A percentile compares a stretch with the other conserved stretches of the same genome.
Evolutionary conservation across 495 filamentous ascomycete genomes (phyloP).

Genomic region (Daldinia childiae): DNA sequence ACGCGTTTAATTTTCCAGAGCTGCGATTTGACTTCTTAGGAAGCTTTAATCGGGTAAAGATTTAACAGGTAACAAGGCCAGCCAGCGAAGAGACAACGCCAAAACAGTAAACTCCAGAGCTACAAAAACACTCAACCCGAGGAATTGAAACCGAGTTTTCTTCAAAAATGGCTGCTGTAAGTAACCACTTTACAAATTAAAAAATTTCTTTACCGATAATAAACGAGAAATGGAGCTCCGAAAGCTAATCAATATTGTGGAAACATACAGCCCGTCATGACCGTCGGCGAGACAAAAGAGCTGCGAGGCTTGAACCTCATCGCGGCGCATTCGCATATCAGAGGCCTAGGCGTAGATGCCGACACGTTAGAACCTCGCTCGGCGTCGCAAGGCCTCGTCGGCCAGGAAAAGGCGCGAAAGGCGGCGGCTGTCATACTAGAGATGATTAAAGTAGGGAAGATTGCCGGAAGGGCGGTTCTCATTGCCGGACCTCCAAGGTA

Average conservation of each 20-base stretch:
- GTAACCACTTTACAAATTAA: constrained; percentile 17
- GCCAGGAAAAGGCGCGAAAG: constrained; percentile 95
- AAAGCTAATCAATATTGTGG: constrained; percentile 28
- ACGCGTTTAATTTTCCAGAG: constrained; percentile 30
- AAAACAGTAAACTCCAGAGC: constrained; percentile 1
- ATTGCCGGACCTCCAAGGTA: constrained; percentile 92
- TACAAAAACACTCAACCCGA: background rate
- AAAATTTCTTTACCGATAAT: background rate
- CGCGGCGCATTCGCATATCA: constrained; percentile 97
- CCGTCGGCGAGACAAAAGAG: constrained; percentile 92
- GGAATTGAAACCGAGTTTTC: constrained; percentile 6
- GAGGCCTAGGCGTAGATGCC: constrained; percentile 90
- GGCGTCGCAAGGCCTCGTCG: constrained; percentile 95
- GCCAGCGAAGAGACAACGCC: constrained; percentile 10
- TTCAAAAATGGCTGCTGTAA: constrained; percentile 40
- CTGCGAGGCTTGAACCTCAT: constrained; percentile 94
- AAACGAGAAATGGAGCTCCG: constrained; percentile 6
- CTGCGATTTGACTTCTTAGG: constrained; percentile 15
- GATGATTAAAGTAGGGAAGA: constrained; percentile 98
- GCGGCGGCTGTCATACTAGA: constrained; percentile 94
- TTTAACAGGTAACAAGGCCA: constrained; percentile 18
- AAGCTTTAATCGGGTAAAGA: constrained; percentile 20
- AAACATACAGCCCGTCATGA: constrained; percentile 78
- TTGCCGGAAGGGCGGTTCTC: constrained; percentile 92
- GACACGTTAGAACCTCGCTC: constrained; percentile 88